Percentiles rank a stretch among this genome's conserved stretches.
phyloP scores from a whole-genome alignment of 306 rosid species.

The Dalbergia cochinchinensis region DNA sequence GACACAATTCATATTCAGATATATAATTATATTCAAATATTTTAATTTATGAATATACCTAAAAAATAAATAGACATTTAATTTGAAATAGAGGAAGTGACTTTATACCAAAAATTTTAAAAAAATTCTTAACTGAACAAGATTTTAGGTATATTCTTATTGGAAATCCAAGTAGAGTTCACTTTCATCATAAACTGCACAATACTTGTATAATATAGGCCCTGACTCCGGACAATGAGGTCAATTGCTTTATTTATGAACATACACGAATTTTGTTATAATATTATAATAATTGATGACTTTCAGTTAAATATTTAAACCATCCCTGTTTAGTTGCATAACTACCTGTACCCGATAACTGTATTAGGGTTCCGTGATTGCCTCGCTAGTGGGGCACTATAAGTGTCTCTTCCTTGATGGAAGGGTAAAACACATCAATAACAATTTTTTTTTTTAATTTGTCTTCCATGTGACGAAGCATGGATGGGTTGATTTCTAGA shows the following conservation, averaged over 20 bases:
- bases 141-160: constrained; percentile 29
- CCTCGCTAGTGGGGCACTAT: not conserved
- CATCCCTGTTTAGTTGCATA: constrained; percentile 32
- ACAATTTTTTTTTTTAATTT: not conserved
- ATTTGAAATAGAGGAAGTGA: too few species aligned
- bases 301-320: constrained; percentile 29
- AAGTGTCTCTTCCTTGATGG: constrained; percentile 13
- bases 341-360: constrained; percentile 49
- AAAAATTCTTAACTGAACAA: constrained; percentile 19
- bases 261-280: not conserved
- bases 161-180: constrained; percentile 14
- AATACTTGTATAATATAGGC: not conserved
- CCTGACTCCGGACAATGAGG: constrained; percentile 1
- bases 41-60: too few species aligned
- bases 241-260: constrained; percentile 32
- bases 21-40: too few species aligned
- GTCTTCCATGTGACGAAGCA: constrained; percentile 11
- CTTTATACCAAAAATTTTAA: not conserved
- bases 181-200: not conserved
- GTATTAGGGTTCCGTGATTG: constrained; percentile 30
- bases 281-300: not conserved
- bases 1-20: too few species aligned
- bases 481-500: not conserved
- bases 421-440: constrained; percentile 1
- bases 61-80: too few species aligned